Evolutionary conservation across 331 rosid genomes (phyloP).

Genomic region (Acacia concinna): DNA sequence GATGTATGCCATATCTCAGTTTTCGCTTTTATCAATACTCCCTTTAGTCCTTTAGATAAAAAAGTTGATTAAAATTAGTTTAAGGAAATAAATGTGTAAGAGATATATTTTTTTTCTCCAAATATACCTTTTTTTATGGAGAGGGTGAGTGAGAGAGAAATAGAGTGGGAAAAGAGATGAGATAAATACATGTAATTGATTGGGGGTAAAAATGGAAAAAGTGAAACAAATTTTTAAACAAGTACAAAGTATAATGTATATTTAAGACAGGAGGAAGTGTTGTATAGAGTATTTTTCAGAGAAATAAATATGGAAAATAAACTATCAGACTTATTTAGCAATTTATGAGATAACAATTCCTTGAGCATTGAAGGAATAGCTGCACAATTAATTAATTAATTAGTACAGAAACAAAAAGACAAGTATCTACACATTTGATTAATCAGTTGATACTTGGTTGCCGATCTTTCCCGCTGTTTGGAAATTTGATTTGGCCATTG

Average conservation of each 20-base stretch:
- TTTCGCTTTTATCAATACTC: background rate
- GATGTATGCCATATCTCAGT: background rate
- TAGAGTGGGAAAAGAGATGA: no score
- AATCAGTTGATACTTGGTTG: background rate
- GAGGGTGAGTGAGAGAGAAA: no score
- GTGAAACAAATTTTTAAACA: no score
- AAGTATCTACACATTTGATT: background rate
- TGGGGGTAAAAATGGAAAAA: no score
- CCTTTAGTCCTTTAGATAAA: no score
- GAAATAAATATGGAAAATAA: background rate
- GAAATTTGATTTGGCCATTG: conserved; percentile 7
- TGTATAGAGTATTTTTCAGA: background rate
- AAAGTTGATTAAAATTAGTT: no score
- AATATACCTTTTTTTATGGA: no score
- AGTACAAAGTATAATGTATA: no score
- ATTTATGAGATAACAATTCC: background rate
- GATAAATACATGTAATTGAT: no score
- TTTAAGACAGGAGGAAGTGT: background rate
- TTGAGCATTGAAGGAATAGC: background rate
- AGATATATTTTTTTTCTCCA: no score
- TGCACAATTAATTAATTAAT: background rate
- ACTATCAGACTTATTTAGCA: background rate
- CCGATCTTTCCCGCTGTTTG: background rate
- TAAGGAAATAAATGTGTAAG: no score
- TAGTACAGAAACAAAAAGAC: background rate